phyloP scores from a whole-genome alignment of 2,329 filamentous ascomycete species.

The Neonectria faginata region DNA sequence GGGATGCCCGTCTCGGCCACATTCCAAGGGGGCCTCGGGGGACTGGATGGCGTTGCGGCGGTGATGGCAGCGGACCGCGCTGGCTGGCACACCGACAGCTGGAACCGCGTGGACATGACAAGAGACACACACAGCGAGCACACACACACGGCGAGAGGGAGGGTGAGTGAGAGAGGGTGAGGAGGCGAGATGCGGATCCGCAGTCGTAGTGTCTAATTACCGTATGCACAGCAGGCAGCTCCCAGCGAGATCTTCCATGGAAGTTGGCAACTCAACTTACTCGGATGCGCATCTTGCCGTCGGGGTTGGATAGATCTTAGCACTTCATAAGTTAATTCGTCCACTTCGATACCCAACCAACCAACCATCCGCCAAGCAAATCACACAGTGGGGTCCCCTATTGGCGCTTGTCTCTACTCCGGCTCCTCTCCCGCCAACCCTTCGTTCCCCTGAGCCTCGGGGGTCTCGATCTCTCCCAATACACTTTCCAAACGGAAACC shows the following conservation, averaged over 20 bases:
- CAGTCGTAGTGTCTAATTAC: background rate
- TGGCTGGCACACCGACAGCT: background rate
- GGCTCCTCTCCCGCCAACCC: background rate
- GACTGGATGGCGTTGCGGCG: background rate
- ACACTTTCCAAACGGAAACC: constrained; percentile 1
- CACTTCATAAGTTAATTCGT: no score
- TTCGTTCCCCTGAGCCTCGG: background rate
- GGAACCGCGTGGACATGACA: background rate
- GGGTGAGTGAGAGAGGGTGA: background rate
- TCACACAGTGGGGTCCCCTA: background rate
- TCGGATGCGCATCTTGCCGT: no score
- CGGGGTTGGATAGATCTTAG: no score
- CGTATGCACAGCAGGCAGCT: background rate
- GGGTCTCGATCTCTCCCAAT: background rate
- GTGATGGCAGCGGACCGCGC: background rate
- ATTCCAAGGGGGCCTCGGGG: background rate
- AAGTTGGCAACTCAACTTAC: background rate
- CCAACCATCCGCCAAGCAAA: background rate
- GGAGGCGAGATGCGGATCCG: background rate
- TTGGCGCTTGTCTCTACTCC: background rate
- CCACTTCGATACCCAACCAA: no score
- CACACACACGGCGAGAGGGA: background rate
- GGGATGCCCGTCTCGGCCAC: background rate
- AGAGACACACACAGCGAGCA: background rate
- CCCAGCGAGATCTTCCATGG: background rate